Base-by-base conservation (phyloP, 257 asterid genomes). In the Solanum virginianum region DNA sequence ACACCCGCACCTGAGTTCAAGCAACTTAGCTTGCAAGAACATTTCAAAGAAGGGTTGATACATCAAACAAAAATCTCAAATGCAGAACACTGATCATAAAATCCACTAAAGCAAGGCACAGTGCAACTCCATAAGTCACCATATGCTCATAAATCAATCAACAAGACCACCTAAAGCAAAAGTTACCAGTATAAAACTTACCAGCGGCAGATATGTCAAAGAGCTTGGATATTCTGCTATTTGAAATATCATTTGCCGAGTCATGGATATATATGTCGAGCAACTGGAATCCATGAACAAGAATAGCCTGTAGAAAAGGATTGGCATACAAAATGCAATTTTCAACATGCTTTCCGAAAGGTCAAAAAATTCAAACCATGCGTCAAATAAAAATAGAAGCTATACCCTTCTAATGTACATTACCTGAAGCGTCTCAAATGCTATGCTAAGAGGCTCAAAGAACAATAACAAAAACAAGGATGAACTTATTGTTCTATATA, bases 401-500 rank as follows among this genome's bases (percentile, higher is more conserved):
- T 51, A 53, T 16, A 53, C 60, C 65, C 65, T 53, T 32, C 83
- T 79, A 9, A 79, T 53, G 83, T 79, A 51, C 75, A 62, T 84
- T 92, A 95, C 99, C 97, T 95, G 99, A 74, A 95, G 87, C 71
- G 98, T 95, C 97, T 95, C 99, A 88, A 95, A 95, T 89, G 94
- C 97, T 87, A 95, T 92, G 90, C 99, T 94, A 74, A 88, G 91
- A 89, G 99, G 99, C 92, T 95, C 99, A 89, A 95, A 95, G 91
- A 95, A 94, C 85, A 95, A 90, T 87, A 95, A 87, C 91, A 93
- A 87, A 87, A 85, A 87, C 83, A 89, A 88, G 66, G 96, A 86
- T 54, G 97, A 92, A 86, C 88, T 92, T 77, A 88, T 82, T 84
- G 90, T 84, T 75, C 88, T 89, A 89, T 90, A 89, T 57, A 93